phyloP scores from a whole-genome alignment of 371 early-diverging fungal species.

The Batrachochytrium dendrobatidis region DNA sequence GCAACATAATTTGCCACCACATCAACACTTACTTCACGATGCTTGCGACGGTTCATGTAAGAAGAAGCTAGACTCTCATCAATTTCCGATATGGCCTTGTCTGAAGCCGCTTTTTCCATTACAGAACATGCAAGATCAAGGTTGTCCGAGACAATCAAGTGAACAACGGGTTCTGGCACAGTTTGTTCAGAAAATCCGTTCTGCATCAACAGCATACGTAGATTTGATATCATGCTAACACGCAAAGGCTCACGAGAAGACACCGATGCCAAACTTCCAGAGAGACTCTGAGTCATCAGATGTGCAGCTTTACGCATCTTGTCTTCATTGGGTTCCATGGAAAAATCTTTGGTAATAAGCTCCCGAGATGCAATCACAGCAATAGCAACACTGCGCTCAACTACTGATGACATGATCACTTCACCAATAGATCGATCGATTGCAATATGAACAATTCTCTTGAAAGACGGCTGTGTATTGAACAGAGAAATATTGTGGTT shows the following conservation, averaged over 20 bases:
- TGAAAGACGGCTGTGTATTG: conserved; percentile 67
- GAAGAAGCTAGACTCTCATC: conserved; percentile 67
- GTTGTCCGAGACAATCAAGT: conserved; percentile 78
- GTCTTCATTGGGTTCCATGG: conserved; percentile 85
- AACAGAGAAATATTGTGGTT: conserved; percentile 64
- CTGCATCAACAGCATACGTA: conserved; percentile 69
- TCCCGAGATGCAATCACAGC: conserved; percentile 86
- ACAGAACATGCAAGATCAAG: conserved; percentile 83
- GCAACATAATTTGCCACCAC: no score
- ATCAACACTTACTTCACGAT: conserved; percentile 55
- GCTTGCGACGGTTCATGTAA: conserved; percentile 68
- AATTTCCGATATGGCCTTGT: conserved; percentile 81
- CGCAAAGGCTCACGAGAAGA: conserved; percentile 91
- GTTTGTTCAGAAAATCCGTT: conserved; percentile 71
- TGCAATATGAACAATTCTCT: conserved; percentile 76
- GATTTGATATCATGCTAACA: conserved; percentile 69
- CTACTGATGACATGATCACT: conserved; percentile 72
- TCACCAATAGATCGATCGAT: conserved; percentile 86
- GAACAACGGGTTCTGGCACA: conserved; percentile 72
- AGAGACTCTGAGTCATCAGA: conserved; percentile 83
- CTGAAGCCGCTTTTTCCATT: conserved; percentile 88
- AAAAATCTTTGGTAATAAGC: conserved; percentile 88
- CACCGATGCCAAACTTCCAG: conserved; percentile 72
- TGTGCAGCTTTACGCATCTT: conserved; percentile 88
- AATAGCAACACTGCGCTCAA: conserved; percentile 86